Evolutionary conservation across 108 stramenopile genomes (phyloP), one percentile per base, ranked within the genome.

Genomic region (Mayamaea pseudoterrestris): DNA sequence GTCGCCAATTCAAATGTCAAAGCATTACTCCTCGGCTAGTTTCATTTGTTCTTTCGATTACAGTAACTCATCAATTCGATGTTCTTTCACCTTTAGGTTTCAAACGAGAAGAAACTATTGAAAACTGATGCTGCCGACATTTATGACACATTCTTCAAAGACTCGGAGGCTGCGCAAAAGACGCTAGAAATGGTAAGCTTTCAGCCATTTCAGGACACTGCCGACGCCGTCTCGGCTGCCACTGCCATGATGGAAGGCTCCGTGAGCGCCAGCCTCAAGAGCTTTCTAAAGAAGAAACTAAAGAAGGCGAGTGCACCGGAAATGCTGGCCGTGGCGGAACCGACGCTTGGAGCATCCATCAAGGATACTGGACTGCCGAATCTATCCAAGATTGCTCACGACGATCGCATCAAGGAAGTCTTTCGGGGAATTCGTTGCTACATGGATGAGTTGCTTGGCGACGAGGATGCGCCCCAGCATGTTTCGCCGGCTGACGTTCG

Each of bases 161-260:
- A 85, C 41, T 51, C 60, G 5, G 73, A 70, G 40, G 85, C 76
- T 41, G 93, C 94, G 1, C 60, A 69, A 30, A 75, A 76, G 34
- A 76, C 69, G 54, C 51, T 95, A 39, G 75, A 85, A 53, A 76
- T 96, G 22, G 48, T 93, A 34, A 83, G 91, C 44, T 99, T 99
- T 57, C 74, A 87, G 62, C 90, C 94, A 1, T 99, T 99, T 61
- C 60, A 69, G 32, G 93, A 96, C 74, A 99, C 97, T 20, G 92
- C 97, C 40, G 96, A 98, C 52, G 90, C 99, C 12, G 96, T 99
- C 0, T 64, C 91, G 11, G 96, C 96, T 5, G 95, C 97, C 24
- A 83, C 96, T 2, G 81, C 80, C 32, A 58, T 83, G 41, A 75
- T 99, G 29, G 99, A 99, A 47, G 92, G 94, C 18, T 94, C 87